Percentiles rank a stretch among this genome's conserved stretches.
Evolutionary conservation across 2,329 filamentous ascomycete genomes (phyloP).

Genomic region (Botrytis cinerea): DNA sequence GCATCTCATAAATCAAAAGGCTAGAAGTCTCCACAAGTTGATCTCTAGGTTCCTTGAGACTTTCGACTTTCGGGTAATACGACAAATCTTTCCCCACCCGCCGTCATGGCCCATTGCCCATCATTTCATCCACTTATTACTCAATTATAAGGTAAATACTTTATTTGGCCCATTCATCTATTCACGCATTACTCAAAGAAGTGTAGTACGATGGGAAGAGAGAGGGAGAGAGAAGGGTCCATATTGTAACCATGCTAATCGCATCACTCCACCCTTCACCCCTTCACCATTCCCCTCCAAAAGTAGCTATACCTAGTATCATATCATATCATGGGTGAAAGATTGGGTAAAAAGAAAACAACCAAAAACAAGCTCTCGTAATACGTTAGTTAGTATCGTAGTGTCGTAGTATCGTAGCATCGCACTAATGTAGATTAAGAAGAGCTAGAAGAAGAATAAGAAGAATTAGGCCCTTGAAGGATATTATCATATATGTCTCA

Average conservation of each 20-base stretch:
- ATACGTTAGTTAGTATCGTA: not conserved
- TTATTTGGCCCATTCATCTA: not conserved
- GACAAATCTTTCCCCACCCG: slow-evolving; percentile 13
- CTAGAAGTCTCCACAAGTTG: slow-evolving; percentile 19
- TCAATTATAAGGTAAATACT: not conserved
- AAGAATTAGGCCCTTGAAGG: not conserved
- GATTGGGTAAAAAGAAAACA: slow-evolving; percentile 7
- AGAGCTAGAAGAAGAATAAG: slow-evolving; percentile 7
- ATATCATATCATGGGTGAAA: slow-evolving; percentile 9
- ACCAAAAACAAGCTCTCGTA: not conserved
- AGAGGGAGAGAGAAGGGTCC: not conserved
- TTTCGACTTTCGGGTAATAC: not conserved
- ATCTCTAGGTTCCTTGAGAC: not conserved
- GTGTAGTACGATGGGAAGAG: not conserved
- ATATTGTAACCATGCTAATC: slow-evolving; percentile 16
- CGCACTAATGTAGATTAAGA: slow-evolving; percentile 2
- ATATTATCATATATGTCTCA: not conserved
- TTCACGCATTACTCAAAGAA: slow-evolving; percentile 1
- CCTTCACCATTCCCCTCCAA: slow-evolving; percentile 8
- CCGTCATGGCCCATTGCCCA: not conserved
- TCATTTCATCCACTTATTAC: not conserved
- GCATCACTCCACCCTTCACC: not conserved
- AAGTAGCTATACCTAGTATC: slow-evolving; percentile 4
- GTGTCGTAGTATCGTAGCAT: not conserved
- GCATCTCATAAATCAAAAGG: slow-evolving; percentile 15